phyloP scores from a whole-genome alignment of 2,329 filamentous ascomycete species.

The Cladophialophora immunda region DNA sequence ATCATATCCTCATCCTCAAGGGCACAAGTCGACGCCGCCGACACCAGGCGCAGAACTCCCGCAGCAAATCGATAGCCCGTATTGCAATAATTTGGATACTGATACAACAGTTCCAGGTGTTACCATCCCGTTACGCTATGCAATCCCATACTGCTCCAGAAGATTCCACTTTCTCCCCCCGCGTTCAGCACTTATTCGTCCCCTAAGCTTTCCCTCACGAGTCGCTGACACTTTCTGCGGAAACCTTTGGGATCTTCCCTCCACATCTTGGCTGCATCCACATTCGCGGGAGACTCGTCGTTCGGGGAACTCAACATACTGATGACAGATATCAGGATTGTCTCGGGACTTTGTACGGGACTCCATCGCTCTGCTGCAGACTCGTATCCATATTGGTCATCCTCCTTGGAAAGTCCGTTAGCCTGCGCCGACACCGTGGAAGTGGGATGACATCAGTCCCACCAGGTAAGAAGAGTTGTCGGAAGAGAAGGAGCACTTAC shows the following conservation, averaged over 20 bases:
- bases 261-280: conserved; percentile 89
- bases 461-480: background rate
- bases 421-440: background rate
- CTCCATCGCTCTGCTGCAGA: conserved; percentile 89
- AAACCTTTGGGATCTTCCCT: conserved; percentile 83
- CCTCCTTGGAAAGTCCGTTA: conserved; percentile 59
- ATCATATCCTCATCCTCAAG: background rate
- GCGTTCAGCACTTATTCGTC: conserved; percentile 61
- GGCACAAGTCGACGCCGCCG: background rate
- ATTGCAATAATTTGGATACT: background rate
- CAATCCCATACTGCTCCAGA: background rate
- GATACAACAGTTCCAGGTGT: background rate
- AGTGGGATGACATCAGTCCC: background rate
- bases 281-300: conserved; percentile 93
- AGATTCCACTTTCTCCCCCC: background rate
- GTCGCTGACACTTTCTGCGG: conserved; percentile 77
- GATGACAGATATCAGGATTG: conserved; percentile 90
- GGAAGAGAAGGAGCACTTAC: background rate
- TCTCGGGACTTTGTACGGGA: conserved; percentile 93
- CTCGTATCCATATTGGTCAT: conserved; percentile 95
- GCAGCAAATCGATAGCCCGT: background rate
- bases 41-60: background rate
- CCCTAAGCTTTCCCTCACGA: conserved; percentile 82
- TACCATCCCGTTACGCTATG: background rate
- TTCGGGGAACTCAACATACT: conserved; percentile 92